phyloP scores from a whole-genome alignment of 352 stramenopile genomes.

The Phytophthora kernoviae region DNA sequence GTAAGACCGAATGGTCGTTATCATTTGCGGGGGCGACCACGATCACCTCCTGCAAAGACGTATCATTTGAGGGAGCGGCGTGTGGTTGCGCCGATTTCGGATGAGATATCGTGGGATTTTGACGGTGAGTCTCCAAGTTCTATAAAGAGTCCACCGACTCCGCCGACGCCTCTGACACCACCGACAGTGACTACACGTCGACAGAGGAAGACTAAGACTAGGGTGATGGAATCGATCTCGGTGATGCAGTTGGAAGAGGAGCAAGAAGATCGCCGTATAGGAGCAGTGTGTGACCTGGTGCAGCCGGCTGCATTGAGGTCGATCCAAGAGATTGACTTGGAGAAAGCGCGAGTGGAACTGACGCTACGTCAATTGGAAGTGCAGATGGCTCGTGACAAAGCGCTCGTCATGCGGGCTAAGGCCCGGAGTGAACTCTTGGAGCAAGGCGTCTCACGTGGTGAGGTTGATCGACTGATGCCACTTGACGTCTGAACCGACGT shows the following conservation, averaged over 20 bases:
- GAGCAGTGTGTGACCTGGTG: not conserved
- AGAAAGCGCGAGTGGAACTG: constrained; percentile 39
- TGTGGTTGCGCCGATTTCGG: constrained; percentile 3
- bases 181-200: constrained; percentile 4
- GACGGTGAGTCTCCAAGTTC: constrained; percentile 16
- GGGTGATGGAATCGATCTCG: constrained; percentile 25
- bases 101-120: constrained; percentile 27
- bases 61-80: constrained; percentile 19
- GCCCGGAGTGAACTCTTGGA: constrained; percentile 32
- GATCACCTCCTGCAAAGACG: constrained; percentile 9
- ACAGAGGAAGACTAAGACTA: constrained; percentile 27
- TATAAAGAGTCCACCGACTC: constrained; percentile 12
- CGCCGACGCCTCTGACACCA: constrained; percentile 22
- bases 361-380: constrained; percentile 33
- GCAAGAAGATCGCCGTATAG: constrained; percentile 5
- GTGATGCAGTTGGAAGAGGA: constrained; percentile 23
- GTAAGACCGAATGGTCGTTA: constrained; percentile 18
- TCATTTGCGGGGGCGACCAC: constrained; percentile 1
- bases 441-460: constrained; percentile 28
- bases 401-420: constrained; percentile 33
- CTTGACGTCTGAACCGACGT: constrained; percentile 29
- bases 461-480: constrained; percentile 37
- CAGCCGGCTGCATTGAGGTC: constrained; percentile 14
- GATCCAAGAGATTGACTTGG: constrained; percentile 34
- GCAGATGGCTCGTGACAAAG: constrained; percentile 38